Conservation (phyloP, 1,284 basidiomycete genomes). For the Boletus mariae region DNA sequence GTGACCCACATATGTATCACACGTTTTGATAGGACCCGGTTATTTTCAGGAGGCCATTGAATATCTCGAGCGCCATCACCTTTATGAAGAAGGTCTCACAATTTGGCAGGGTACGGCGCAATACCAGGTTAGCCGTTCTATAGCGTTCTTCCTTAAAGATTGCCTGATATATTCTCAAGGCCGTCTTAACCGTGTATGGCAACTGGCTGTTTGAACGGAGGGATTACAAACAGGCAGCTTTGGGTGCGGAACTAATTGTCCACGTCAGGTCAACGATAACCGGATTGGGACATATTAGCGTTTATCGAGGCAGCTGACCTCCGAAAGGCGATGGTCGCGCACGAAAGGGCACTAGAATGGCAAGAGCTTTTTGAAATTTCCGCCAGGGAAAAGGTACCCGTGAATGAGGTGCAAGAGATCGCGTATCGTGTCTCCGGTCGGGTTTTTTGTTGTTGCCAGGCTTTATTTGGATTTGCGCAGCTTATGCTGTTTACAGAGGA, state of each 20-base stretch:
- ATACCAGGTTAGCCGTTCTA: constrained; percentile 50
- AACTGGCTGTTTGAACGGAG: constrained; percentile 85
- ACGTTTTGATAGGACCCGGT: constrained; percentile 41
- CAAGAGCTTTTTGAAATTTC: constrained; percentile 87
- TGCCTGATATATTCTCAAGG: constrained; percentile 30
- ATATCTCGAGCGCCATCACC: constrained; percentile 78
- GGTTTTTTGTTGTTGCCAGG: constrained; percentile 19
- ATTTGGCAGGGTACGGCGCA: constrained; percentile 68
- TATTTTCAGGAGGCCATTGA: constrained; percentile 77
- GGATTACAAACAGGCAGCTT: constrained; percentile 81
- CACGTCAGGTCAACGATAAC: constrained; percentile 4
- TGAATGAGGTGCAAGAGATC: constrained; percentile 57
- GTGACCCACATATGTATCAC: constrained; percentile 8
- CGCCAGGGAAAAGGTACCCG: constrained; percentile 39
- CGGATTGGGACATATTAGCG: constrained; percentile 42
- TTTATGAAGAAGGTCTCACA: constrained; percentile 72
- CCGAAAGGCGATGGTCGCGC: constrained; percentile 77
- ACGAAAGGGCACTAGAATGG: constrained; percentile 87
- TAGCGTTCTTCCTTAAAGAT: not conserved
- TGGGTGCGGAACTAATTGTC: constrained; percentile 46
- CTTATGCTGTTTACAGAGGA: constrained; percentile 55
- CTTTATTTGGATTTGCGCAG: not conserved
- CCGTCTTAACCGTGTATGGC: constrained; percentile 78
- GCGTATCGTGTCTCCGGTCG: constrained; percentile 75
- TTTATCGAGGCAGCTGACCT: constrained; percentile 65